Percentiles rank a stretch among this genome's conserved stretches.
Conservation (phyloP, 225 moss, liverwort and hornwort species). For the Physcomitrium patens region DNA sequence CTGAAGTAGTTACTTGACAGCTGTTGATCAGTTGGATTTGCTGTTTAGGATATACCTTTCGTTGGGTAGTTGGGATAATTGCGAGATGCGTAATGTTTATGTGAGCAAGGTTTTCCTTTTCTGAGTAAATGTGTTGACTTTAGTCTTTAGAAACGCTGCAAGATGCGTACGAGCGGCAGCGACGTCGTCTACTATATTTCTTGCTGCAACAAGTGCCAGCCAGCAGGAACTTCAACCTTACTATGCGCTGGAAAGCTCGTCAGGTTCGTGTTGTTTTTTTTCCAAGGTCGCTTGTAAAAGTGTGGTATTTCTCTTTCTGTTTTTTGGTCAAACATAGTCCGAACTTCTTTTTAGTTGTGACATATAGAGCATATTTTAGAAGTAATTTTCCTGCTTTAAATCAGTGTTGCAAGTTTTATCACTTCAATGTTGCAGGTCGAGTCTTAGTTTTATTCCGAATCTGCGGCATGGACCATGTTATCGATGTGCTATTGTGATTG, state of each 20-base stretch:
- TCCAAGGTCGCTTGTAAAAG: neutral
- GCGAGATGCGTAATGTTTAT: neutral
- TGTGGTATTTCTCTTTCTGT: neutral
- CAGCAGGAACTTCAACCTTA: conserved; percentile 89
- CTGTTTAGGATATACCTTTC: conserved; percentile 12
- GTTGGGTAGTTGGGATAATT: conserved; percentile 12
- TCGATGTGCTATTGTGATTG: conserved; percentile 20
- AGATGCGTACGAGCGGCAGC: conserved; percentile 94
- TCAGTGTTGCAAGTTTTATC: neutral
- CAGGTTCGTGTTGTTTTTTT: conserved; percentile 53
- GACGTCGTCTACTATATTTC: conserved; percentile 86
- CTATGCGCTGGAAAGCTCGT: conserved; percentile 88
- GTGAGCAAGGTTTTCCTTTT: conserved; percentile 18
- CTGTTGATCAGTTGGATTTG: neutral
- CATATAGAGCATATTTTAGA: conserved; percentile 8
- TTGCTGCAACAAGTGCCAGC: conserved; percentile 94
- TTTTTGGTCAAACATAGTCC: neutral
- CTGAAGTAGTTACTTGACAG: neutral
- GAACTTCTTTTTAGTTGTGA: conserved; percentile 12
- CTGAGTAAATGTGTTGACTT: conserved; percentile 33
- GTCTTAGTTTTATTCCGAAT: conserved; percentile 4
- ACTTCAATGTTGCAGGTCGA: conserved; percentile 1
- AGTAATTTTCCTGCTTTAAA: neutral
- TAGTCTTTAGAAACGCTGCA: conserved; percentile 94
- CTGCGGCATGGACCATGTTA: conserved; percentile 7